These are phyloP conservation scores for Rhododendron mucronatum DNA, from an alignment of 148 eudicot species.

Conservation along the genomic window DNA sequence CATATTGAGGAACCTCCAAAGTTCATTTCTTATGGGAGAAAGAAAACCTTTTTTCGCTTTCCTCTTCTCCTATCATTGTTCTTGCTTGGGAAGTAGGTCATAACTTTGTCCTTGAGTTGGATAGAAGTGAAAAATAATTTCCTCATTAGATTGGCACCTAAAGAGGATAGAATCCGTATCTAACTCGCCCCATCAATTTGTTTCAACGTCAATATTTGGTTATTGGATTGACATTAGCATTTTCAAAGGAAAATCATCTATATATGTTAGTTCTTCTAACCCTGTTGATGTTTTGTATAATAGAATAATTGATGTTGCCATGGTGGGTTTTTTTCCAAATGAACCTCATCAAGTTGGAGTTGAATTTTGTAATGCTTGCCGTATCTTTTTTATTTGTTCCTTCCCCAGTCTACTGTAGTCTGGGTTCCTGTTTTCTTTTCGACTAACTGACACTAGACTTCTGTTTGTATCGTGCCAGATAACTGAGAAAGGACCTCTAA, in stretches of 20 bases:
- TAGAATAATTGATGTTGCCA: neutral
- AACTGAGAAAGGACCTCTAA: conserved; percentile 50
- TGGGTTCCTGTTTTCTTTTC: neutral
- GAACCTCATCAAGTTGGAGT: neutral
- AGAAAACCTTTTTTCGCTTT: neutral
- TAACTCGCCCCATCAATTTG: neutral
- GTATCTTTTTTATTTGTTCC: neutral
- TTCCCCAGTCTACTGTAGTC: neutral
- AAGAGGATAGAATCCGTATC: neutral
- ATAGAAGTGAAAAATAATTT: neutral
- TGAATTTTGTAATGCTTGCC: neutral
- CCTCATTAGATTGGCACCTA: neutral
- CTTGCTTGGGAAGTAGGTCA: neutral
- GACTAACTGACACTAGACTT: neutral
- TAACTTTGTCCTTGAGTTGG: neutral
- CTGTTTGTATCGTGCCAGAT: conserved; percentile 30
- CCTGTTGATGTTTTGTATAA: neutral
- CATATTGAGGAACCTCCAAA: neutral
- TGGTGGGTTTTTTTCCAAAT: neutral
- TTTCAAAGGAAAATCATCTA: neutral
- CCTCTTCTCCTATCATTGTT: neutral
- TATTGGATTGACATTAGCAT: neutral
- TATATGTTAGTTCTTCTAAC: neutral
- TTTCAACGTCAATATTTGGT: neutral
- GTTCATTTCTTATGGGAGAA: neutral